Conservation (phyloP, 345 rosid genomes). For the Aquilaria malaccensis region DNA sequence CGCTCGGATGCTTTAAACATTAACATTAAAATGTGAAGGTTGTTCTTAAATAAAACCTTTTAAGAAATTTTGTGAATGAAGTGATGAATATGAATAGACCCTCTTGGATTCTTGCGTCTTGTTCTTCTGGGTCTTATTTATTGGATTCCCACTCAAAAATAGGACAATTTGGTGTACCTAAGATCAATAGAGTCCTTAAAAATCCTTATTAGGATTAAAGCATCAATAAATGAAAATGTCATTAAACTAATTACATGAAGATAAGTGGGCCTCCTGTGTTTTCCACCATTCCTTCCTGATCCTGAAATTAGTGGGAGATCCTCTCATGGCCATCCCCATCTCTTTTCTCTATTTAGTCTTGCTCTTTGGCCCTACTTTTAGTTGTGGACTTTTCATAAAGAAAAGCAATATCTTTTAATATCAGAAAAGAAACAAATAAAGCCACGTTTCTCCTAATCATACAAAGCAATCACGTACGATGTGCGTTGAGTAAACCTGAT, state of each 20-base stretch:
- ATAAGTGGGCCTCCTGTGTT: not conserved
- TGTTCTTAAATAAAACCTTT: no score
- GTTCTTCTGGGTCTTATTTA: not conserved
- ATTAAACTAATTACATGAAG: not conserved
- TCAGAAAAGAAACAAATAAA: no score
- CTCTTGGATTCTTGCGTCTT: no score
- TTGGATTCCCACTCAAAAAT: slow-evolving; percentile 5
- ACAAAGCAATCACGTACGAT: not conserved
- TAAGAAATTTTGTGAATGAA: no score
- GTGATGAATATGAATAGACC: no score
- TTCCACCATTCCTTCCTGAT: not conserved
- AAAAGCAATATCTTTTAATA: no score
- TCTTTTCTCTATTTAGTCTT: not conserved
- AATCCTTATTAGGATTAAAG: not conserved
- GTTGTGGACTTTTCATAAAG: not conserved
- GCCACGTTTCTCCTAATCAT: not conserved
- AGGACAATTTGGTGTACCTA: slow-evolving; percentile 7
- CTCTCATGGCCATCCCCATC: no score
- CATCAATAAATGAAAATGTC: not conserved
- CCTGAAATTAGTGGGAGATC: not conserved
- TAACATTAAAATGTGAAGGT: no score
- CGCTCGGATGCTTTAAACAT: no score
- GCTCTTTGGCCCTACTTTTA: slow-evolving; percentile 5
- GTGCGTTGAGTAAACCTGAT: no score
- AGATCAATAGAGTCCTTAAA: not conserved